These are phyloP conservation scores for Eucalyptus erythrocorys DNA, from an alignment of 345 rosid genomes.

Conservation along the genomic window DNA sequence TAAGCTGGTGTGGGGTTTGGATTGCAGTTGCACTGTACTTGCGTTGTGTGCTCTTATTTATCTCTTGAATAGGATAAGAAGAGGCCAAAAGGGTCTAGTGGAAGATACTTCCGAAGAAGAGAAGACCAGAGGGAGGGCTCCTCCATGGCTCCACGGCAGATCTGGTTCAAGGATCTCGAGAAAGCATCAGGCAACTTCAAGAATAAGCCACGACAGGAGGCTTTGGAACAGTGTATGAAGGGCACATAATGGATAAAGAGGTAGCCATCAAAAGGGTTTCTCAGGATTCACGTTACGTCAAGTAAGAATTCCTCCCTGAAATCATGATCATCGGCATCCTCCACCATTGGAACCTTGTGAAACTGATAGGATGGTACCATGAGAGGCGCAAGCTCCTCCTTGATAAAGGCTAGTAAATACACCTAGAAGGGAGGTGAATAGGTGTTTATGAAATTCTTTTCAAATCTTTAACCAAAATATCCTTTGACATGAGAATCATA, in stretches of 20 bases:
- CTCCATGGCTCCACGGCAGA: slow-evolving; percentile 38
- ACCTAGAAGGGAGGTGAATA: too few species aligned
- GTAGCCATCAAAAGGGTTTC: slow-evolving; percentile 73
- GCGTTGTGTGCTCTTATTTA: not conserved
- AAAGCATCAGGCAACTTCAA: slow-evolving; percentile 46
- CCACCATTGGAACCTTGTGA: slow-evolving; percentile 58
- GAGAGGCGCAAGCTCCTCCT: slow-evolving; percentile 42
- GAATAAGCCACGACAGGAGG: slow-evolving; percentile 66
- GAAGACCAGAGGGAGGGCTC: slow-evolving; percentile 35
- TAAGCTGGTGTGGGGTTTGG: not conserved
- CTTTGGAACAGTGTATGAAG: slow-evolving; percentile 70
- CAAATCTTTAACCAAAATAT: too few species aligned
- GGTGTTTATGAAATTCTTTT: too few species aligned
- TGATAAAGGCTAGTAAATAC: too few species aligned
- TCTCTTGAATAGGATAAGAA: slow-evolving; percentile 16
- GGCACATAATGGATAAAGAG: slow-evolving; percentile 27
- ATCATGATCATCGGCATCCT: slow-evolving; percentile 63
- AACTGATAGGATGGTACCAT: slow-evolving; percentile 72
- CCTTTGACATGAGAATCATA: too few species aligned
- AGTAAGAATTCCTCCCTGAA: slow-evolving; percentile 74
- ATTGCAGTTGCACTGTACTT: not conserved
- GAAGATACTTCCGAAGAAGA: slow-evolving; percentile 21
- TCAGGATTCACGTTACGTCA: slow-evolving; percentile 52
- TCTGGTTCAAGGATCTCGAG: slow-evolving; percentile 31
- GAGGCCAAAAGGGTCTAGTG: not conserved